phyloP scores from a whole-genome alignment of 208 protist genomes.

The Kentomonas sorsogonicus region DNA sequence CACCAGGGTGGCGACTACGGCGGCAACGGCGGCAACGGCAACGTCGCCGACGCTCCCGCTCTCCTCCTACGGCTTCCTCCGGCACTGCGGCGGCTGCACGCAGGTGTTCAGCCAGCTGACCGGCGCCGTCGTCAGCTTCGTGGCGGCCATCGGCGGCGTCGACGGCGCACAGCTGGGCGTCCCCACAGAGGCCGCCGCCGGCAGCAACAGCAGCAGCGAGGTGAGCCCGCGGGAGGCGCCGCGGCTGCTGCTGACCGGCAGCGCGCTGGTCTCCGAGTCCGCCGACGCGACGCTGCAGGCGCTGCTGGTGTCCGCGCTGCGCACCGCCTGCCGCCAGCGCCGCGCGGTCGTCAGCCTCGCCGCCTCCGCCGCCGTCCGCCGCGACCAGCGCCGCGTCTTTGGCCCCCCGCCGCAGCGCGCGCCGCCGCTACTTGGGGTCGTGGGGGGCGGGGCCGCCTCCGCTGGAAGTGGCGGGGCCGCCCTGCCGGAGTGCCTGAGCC shows the following conservation, averaged over 20 bases:
- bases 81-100: conserved; percentile 74
- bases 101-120: conserved; percentile 43
- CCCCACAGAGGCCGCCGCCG: conserved; percentile 16
- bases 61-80: conserved; percentile 64
- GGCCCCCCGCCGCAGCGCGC: conserved; percentile 5
- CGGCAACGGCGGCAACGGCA: background rate
- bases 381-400: conserved; percentile 35
- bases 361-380: conserved; percentile 28
- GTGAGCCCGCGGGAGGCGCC: no score
- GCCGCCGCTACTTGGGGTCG: conserved; percentile 7
- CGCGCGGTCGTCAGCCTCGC: conserved; percentile 42
- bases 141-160: conserved; percentile 45
- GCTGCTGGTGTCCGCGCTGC: conserved; percentile 43
- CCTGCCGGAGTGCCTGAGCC: conserved; percentile 25
- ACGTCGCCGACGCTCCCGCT: background rate
- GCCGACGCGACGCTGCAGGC: conserved; percentile 51
- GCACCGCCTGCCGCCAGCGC: conserved; percentile 33
- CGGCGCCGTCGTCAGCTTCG: conserved; percentile 51
- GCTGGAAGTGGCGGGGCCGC: conserved; percentile 5
- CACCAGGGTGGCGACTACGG: background rate
- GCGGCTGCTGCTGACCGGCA: conserved; percentile 7
- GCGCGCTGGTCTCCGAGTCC: conserved; percentile 63
- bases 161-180: background rate
- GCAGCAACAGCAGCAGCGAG: conserved; percentile 9
- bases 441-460: background rate